Base-by-base conservation (phyloP, 2,329 filamentous ascomycete species). In the Claviceps sp. region DNA sequence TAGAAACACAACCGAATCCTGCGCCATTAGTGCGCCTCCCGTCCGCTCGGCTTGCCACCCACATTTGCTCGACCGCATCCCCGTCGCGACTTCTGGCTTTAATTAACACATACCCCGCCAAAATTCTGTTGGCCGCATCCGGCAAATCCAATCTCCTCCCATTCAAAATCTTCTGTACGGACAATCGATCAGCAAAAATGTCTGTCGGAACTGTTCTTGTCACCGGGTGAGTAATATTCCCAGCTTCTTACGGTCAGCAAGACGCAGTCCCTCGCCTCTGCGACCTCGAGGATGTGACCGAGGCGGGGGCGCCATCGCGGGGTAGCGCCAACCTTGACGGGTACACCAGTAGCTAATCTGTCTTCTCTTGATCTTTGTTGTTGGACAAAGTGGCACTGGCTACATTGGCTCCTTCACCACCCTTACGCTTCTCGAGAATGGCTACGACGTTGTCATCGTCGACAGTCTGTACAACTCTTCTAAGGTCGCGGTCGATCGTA, bases 391-490 rank as follows among this genome's bases (percentile, higher is more conserved):
- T 79, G 93, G 93, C 65, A 95, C 90, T 59, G 93, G 93, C 74
- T 98, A 98, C 78, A 98, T 98, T 71, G 93, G 93, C 68, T 97
- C 91, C 49, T 97, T 97, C 77, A 98, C 93, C 56, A 77, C 87
- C 52, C 83, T 98, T 50, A 85, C 89, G 51, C 86, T 98, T 26
- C 87, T 98, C 60, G 79, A 96, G 66, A 86, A 93, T 65, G 90
- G 84, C 69, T 97, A 97, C 79, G 84, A 97, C 69, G 93, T 98
- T 57, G 86, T 98, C 67, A 88, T 98, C 58, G 84, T 93, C 60
- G 93, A 98, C 75, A 97, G 83, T 72, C 81, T 97, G 59, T 95
- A 95, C 84, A 98, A 98, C 73, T 96, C 93, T 48, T 95, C 87
- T 55, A 77, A 84, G 63, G 90, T 95, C 63, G 88, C 86, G 58